Percentiles rank a stretch among this genome's conserved stretches.
Evolutionary conservation across 352 stramenopile species (phyloP).

Genomic region (Detonula confervacea): DNA sequence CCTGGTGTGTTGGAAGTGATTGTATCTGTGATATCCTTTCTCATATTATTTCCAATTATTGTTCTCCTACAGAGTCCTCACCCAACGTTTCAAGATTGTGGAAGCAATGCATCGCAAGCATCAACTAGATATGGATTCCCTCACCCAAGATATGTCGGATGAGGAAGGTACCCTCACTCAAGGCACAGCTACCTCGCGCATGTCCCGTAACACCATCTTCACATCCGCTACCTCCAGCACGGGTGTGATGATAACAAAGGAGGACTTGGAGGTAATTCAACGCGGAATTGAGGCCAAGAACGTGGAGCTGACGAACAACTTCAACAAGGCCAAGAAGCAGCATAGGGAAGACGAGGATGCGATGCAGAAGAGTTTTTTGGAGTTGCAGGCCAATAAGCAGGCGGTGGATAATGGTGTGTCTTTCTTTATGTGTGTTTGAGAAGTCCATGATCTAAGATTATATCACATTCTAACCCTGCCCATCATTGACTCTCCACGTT

Average conservation of each 20-base stretch:
- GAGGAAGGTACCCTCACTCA: constrained; percentile 52
- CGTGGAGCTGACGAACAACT: constrained; percentile 43
- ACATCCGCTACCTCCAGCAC: constrained; percentile 23
- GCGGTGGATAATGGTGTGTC: constrained; percentile 50
- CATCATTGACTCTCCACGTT: too few species aligned
- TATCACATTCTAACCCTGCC: neutral
- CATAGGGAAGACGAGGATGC: constrained; percentile 56
- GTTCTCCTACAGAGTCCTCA: constrained; percentile 29
- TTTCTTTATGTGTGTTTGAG: too few species aligned
- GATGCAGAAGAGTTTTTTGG: constrained; percentile 54
- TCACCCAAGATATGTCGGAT: constrained; percentile 63
- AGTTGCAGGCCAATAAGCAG: constrained; percentile 55
- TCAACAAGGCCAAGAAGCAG: constrained; percentile 48
- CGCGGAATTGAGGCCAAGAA: constrained; percentile 55
- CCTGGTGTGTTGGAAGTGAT: neutral
- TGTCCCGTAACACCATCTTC: constrained; percentile 31
- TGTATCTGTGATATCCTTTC: neutral
- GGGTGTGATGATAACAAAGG: constrained; percentile 53
- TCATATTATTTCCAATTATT: neutral
- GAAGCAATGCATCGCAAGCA: constrained; percentile 65
- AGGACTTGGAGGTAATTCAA: constrained; percentile 75
- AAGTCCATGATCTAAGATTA: too few species aligned
- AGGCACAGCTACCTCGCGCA: constrained; percentile 40
- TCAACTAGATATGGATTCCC: constrained; percentile 53
- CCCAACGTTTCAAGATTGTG: constrained; percentile 69